Evolutionary conservation across 495 filamentous ascomycete genomes (phyloP).

Genomic region (Penicillium lividum): DNA sequence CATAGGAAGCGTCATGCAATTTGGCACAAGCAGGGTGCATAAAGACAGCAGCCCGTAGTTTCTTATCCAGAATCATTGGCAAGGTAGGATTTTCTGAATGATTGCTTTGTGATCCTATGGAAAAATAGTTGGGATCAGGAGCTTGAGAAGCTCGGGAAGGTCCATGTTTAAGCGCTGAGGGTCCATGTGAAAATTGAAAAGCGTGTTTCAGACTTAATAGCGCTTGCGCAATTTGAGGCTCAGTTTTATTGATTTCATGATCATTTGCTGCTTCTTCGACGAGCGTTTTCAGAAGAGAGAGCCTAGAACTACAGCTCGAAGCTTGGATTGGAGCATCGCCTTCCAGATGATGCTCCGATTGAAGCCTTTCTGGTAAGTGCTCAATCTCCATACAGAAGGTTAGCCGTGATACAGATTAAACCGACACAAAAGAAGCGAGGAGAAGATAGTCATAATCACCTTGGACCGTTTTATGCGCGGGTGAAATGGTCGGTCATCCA

Average conservation of each 20-base stretch:
- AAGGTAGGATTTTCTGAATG: slow-evolving; percentile 44
- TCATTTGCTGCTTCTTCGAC: slow-evolving; percentile 25
- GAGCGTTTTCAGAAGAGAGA: slow-evolving; percentile 16
- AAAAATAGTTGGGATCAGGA: not conserved
- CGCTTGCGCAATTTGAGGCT: slow-evolving; percentile 27
- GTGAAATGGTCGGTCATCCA: not conserved
- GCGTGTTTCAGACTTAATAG: slow-evolving; percentile 23
- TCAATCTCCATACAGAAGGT: not conserved
- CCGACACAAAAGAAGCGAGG: not conserved
- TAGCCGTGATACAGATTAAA: not conserved
- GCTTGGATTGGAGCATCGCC: not conserved
- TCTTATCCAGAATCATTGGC: slow-evolving; percentile 57
- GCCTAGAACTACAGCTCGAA: slow-evolving; percentile 9
- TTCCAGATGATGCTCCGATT: not conserved
- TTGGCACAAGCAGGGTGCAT: slow-evolving; percentile 58
- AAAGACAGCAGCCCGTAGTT: slow-evolving; percentile 63
- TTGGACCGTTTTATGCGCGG: slow-evolving; percentile 12
- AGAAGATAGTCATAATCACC: slow-evolving; percentile 3
- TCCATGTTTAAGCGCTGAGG: not conserved
- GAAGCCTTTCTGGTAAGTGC: not conserved
- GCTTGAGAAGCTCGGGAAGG: not conserved
- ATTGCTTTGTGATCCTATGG: not conserved
- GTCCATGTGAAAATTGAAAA: slow-evolving; percentile 18
- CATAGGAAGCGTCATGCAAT: slow-evolving; percentile 51
- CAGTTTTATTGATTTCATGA: slow-evolving; percentile 10